Percentiles rank a stretch among this genome's conserved stretches.
phyloP scores from a whole-genome alignment of 305 asterid genomes.

The Solanum aculeatissimum region DNA sequence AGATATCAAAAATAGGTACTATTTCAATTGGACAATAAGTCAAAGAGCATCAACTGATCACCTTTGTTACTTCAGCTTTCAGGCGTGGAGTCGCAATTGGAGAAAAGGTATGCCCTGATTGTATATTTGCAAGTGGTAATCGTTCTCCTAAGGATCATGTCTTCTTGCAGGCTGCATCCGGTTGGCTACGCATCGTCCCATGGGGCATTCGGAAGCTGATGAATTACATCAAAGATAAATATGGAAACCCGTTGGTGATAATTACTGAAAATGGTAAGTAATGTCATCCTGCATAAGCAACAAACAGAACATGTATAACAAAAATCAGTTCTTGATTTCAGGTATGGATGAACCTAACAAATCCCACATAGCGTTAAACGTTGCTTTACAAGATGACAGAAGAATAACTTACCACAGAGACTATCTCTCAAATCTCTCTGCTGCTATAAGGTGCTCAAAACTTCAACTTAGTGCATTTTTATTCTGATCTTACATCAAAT shows the following conservation, averaged over 20 bases:
- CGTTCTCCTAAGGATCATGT: neutral
- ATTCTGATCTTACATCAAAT: neutral
- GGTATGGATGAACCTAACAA: slow-evolving; percentile 75
- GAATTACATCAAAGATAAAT: slow-evolving; percentile 46
- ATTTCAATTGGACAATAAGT: neutral
- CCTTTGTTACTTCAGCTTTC: slow-evolving; percentile 26
- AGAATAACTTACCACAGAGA: slow-evolving; percentile 62
- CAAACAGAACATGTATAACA: neutral
- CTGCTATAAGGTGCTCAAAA: slow-evolving; percentile 56
- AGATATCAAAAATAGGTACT: slow-evolving; percentile 1
- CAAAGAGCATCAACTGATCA: neutral
- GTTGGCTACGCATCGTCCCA: slow-evolving; percentile 67
- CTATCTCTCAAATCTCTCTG: slow-evolving; percentile 67
- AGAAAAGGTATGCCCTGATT: slow-evolving; percentile 58
- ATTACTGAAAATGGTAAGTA: slow-evolving; percentile 66
- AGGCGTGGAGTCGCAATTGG: slow-evolving; percentile 72
- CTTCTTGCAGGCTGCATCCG: slow-evolving; percentile 44
- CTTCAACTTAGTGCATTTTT: neutral
- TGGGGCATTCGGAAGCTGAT: slow-evolving; percentile 73
- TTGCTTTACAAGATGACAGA: slow-evolving; percentile 50
- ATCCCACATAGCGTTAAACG: slow-evolving; percentile 15
- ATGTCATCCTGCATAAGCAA: neutral
- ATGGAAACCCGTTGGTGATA: slow-evolving; percentile 56
- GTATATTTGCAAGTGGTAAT: neutral
- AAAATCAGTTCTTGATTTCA: slow-evolving; percentile 7